Conservation (phyloP, 345 rosid species). For the Luvunga scandens region DNA sequence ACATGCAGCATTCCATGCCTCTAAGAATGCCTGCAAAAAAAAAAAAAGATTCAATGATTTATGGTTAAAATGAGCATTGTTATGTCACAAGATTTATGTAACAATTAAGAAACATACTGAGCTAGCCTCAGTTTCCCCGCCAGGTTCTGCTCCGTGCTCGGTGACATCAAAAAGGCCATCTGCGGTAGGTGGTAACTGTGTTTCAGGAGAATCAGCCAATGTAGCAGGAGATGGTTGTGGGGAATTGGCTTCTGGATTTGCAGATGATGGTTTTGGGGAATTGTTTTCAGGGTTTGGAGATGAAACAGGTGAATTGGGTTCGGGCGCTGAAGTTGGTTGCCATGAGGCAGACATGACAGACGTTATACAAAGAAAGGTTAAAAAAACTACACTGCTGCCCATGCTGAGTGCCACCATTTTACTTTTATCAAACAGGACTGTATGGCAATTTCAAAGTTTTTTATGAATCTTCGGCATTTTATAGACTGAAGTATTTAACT, state of each 20-base stretch:
- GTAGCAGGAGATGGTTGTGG: not conserved
- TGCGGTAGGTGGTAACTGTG: not conserved
- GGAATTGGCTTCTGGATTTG: not conserved
- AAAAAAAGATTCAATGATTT: not conserved
- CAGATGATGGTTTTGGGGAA: not conserved
- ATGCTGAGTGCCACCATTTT: not conserved
- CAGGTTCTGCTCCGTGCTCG: slow-evolving; percentile 36
- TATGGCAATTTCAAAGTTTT: not conserved
- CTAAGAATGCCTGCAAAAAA: slow-evolving; percentile 30
- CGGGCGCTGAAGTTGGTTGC: not conserved
- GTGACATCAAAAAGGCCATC: slow-evolving; percentile 33
- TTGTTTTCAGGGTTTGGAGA: not conserved
- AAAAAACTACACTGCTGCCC: not conserved
- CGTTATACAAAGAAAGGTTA: not conserved
- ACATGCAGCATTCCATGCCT: slow-evolving; percentile 44
- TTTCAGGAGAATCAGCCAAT: not conserved
- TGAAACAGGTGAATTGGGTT: not conserved
- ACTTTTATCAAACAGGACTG: not conserved
- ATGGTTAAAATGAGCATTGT: not conserved
- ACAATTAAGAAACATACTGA: slow-evolving; percentile 22
- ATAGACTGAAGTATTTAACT: not conserved
- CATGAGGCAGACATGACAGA: not conserved
- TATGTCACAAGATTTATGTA: not conserved
- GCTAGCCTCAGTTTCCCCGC: slow-evolving; percentile 36
- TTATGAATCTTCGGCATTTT: not conserved